These are phyloP conservation scores for Hordeum pubiflorum DNA, from an alignment of 202 grass and related monocot genomes.

Conservation along the genomic window DNA sequence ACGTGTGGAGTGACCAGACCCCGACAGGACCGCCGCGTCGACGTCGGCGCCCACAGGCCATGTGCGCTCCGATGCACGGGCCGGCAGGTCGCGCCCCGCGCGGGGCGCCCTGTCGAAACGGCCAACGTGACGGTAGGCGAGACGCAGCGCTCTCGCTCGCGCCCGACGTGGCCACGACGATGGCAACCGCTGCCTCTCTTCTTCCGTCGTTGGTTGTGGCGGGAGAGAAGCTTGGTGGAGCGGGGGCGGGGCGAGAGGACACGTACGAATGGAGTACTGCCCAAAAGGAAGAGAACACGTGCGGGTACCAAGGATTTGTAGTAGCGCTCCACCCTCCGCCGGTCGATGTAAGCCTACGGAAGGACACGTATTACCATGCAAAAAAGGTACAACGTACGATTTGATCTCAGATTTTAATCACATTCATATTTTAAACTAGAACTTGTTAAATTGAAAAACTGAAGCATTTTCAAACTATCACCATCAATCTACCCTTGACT, in stretches of 20 bases:
- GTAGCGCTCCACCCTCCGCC: not conserved
- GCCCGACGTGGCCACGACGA: slow-evolving; percentile 1
- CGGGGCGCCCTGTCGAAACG: not conserved
- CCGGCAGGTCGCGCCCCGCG: not conserved
- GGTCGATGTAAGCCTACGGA: too few species aligned
- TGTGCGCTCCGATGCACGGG: not conserved
- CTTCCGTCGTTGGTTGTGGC: not conserved
- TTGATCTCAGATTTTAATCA: too few species aligned
- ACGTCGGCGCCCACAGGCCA: not conserved
- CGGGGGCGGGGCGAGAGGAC: not conserved
- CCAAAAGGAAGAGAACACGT: not conserved
- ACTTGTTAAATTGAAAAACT: too few species aligned
- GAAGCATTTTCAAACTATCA: too few species aligned
- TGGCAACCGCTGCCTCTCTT: not conserved
- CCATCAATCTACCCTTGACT: too few species aligned
- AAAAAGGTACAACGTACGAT: too few species aligned
- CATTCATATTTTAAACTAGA: too few species aligned
- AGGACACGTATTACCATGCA: too few species aligned
- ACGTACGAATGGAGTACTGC: not conserved
- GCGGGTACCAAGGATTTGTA: not conserved
- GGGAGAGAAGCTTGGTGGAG: not conserved
- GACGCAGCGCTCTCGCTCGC: not conserved
- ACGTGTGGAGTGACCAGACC: not conserved
- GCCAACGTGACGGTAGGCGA: slow-evolving; percentile 1
- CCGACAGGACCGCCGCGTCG: not conserved